Conservation (phyloP, 805 yeast genomes). For the Lipomyces lipofer region DNA sequence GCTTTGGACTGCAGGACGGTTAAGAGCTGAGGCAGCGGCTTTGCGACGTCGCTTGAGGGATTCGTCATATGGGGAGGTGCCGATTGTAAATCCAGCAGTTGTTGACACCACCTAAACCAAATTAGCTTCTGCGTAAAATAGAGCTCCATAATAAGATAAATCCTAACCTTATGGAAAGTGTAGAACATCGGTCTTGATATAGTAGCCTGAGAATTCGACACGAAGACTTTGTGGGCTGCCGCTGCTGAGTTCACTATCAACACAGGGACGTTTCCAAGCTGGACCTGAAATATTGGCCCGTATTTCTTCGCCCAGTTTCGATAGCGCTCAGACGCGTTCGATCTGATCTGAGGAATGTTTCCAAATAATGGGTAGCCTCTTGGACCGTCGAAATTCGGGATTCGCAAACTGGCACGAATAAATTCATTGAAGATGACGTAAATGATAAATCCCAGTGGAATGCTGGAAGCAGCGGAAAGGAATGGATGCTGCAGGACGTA, state of each 20-base stretch:
- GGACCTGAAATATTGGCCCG: conserved; percentile 56
- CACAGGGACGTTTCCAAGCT: conserved; percentile 57
- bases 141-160: neutral
- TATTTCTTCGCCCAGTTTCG: conserved; percentile 39
- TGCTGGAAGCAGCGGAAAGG: neutral
- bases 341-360: conserved; percentile 28
- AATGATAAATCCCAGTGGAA: neutral
- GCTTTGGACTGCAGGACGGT: conserved; percentile 43
- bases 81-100: conserved; percentile 46
- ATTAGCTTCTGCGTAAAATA: neutral
- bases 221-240: conserved; percentile 57
- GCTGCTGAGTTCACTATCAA: conserved; percentile 68
- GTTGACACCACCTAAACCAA: conserved; percentile 44
- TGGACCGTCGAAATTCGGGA: conserved; percentile 31
- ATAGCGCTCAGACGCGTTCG: conserved; percentile 33
- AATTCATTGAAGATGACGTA: conserved; percentile 11
- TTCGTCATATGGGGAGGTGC: conserved; percentile 49
- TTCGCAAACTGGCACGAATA: conserved; percentile 10
- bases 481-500: neutral
- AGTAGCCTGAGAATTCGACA: conserved; percentile 50
- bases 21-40: conserved; percentile 45
- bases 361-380: conserved; percentile 30
- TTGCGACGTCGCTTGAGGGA: conserved; percentile 42
- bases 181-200: conserved; percentile 67
- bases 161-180: conserved; percentile 61